Evolutionary conservation across 169 alveolate species (phyloP), one percentile per base, ranked within the genome.

Genomic region (Eimeria tenella): DNA sequence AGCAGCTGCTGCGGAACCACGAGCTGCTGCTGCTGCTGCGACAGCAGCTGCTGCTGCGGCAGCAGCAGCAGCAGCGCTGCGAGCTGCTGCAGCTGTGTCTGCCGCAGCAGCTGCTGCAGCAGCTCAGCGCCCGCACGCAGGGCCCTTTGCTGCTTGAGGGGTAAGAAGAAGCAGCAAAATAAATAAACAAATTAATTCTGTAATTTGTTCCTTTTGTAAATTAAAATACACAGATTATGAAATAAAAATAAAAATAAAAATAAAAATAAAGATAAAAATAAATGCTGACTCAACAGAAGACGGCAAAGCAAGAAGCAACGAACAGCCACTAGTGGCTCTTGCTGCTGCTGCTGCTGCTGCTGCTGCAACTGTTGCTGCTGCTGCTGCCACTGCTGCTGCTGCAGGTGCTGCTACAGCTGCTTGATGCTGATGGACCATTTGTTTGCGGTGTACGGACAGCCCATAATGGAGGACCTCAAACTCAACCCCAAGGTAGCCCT

Each of bases 31-130:
- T 73, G 53, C 82, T 21, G 82, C 82, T 10, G 82, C 82, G 23
- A 50, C 82, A 73, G 82, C 82, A 73, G 55, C 53, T n/a, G 55
- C 82, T n/a, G 53, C 82, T 58, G 82, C 82, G 49, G 82, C 82
- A 73, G 82, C 82, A 73, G 82, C 82, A 73, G 55, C 53, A 73
- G 55, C 82, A 73, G 53, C 82, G 49, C 50, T 8, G 55, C 50
- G 55, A 21, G 50, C 82, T 73, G 82, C 82, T 73, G 82, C 82
- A 21, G 82, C 53, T 73, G 50, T 42, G 49, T 4, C 82, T 21
- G 82, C 82, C 23, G 50, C 58, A 73, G 82, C 82, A 73, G 82
- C 55, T 21, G 82, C 82, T 21, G 82, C 82, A 73, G 68, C 68
- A 17, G 11, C 19, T 58, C 68, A 10, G 19, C 21, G 19, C 11